Evolutionary conservation across 2,329 filamentous ascomycete species (phyloP), one percentile per base, ranked within the genome.

Genomic region (Fusarium verrucosum): DNA sequence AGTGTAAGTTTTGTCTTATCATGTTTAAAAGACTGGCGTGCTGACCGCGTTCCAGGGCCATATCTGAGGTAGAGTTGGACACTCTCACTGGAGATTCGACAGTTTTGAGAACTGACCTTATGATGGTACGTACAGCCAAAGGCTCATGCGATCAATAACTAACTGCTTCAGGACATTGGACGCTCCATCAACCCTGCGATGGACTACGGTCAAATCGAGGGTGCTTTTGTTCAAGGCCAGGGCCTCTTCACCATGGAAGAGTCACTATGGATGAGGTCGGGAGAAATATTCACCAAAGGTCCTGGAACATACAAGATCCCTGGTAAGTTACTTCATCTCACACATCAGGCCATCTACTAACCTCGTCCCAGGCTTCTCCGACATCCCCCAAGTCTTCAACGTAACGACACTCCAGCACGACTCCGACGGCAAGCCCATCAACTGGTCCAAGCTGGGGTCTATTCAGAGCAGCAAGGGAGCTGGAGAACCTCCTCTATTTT

Each of bases 291-390:
- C n/a, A 50, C 47, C n/a, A 50, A 50, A 19, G 47, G 47, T 2
- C 47, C 47, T 6, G 47, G 47, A 20, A 50, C 47, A 16, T 50
- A 50, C 20, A 50, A 50, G 9, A 45, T 50, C 7, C 47, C 47
- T 1, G 47, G 45, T 47, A 28, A n/a, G 13, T 30, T 6, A 2
- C 7, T 17, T 2, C 7, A 9, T 3, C 3, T 1, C 16, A n/a
- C n/a, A 10, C 33, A 5, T 10, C 7, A 16, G 3, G 10, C 33
- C 5, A 5, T 19, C 13, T 6, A 10, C 32, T 47, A 4, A 47
- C 2, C 22, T n/a, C 7, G 0, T 10, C 9, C 6, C 14, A 47
- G 44, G 46, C 0, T 50, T 50, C 47, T 50, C 47, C 1, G 47
- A 50, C 22, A 33, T 50, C 1, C 47, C 47, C 0, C 47, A 50